phyloP scores from a whole-genome alignment of 805 yeast species.

The Dipodascopsis uninucleata region DNA sequence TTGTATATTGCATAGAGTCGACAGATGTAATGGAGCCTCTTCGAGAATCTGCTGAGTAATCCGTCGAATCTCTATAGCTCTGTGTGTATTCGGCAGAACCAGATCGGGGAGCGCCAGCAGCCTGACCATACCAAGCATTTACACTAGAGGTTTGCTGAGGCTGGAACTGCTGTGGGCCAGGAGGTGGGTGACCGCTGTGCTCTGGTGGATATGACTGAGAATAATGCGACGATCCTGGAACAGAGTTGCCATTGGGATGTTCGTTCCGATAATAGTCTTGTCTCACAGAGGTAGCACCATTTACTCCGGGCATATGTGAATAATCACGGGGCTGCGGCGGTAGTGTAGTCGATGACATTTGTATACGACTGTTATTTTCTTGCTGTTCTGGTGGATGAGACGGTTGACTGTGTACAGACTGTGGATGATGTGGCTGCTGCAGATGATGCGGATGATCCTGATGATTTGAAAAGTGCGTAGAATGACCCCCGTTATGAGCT shows the following conservation, averaged over 20 bases:
- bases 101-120: background rate
- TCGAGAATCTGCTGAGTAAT: conserved; percentile 2
- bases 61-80: background rate
- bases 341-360: no score
- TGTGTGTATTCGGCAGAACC: background rate
- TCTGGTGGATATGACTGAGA: no score
- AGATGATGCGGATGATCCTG: no score
- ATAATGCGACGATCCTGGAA: no score
- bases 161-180: background rate
- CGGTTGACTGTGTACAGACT: conserved; percentile 1
- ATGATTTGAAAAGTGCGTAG: background rate
- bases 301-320: no score
- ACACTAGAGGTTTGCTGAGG: background rate
- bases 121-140: background rate
- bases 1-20: conserved; percentile 13
- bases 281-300: no score
- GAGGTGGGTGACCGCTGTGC: no score
- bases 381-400: conserved; percentile 2
- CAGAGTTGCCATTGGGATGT: no score
- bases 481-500: background rate
- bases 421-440: conserved; percentile 8
- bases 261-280: no score
- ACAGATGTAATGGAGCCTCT: conserved; percentile 8
- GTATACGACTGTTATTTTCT: no score
- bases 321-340: no score